phyloP scores from a whole-genome alignment of 768 basidiomycete species.

The Lactarius vividus region DNA sequence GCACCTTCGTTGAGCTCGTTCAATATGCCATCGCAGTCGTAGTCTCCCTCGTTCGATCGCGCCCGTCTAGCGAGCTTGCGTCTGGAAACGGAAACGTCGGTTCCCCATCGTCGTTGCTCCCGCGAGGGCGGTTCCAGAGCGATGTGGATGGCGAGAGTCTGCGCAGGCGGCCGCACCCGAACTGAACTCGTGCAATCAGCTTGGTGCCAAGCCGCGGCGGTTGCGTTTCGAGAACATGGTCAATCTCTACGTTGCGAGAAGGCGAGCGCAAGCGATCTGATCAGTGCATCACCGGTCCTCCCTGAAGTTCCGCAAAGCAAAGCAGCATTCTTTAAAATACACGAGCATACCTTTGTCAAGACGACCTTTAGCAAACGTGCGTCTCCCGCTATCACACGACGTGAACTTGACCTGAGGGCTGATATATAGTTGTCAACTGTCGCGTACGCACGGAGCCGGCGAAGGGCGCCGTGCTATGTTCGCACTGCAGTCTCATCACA shows the following conservation, averaged over 20 bases:
- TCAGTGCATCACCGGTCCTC: conserved; percentile 27
- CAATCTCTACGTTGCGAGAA: conserved; percentile 52
- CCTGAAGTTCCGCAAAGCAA: conserved; percentile 31
- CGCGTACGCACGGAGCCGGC: conserved; percentile 76
- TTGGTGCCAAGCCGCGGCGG: conserved; percentile 50
- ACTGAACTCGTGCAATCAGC: conserved; percentile 66
- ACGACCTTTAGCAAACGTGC: conserved; percentile 90
- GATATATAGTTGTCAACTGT: conserved; percentile 71
- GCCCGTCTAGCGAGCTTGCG: conserved; percentile 1
- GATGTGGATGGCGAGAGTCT: conserved; percentile 59
- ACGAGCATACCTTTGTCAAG: conserved; percentile 84
- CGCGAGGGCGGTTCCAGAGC: conserved; percentile 68
- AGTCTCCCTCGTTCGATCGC: conserved; percentile 6
- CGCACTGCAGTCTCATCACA: conserved; percentile 84
- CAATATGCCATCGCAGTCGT: conserved; percentile 4
- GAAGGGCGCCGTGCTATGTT: conserved; percentile 84
- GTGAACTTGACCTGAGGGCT: conserved; percentile 2
- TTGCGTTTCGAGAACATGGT: conserved; percentile 74
- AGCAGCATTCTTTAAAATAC: conserved; percentile 49
- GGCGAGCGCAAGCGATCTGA: conserved; percentile 64
- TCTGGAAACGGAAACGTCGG: background rate
- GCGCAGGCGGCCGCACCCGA: conserved; percentile 56
- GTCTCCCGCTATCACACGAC: conserved; percentile 33
- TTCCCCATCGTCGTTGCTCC: conserved; percentile 39
- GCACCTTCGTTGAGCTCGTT: conserved; percentile 37